Evolutionary conservation across 345 rosid species (phyloP).

Genomic region (Orychophragmus violaceus): DNA sequence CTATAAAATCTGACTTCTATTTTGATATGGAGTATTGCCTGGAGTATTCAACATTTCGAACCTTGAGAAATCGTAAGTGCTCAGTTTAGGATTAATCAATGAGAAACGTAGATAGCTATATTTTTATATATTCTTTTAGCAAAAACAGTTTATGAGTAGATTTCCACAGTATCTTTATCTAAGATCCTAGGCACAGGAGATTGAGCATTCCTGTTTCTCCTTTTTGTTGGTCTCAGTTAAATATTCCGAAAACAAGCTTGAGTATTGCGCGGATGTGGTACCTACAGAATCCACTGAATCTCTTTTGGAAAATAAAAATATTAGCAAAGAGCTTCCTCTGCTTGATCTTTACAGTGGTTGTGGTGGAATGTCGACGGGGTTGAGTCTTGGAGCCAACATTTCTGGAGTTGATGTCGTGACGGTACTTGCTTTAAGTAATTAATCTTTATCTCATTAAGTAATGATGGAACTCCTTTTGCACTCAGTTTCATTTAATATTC

Average conservation of each 20-base stretch:
- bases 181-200: conserved; percentile 10
- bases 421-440: conserved; percentile 46
- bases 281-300: conserved; percentile 21
- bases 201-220: conserved; percentile 3
- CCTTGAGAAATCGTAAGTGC: conserved; percentile 48
- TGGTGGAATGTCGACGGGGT: conserved; percentile 98
- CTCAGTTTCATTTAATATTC: conserved; percentile 7
- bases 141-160: too few relatives aligned
- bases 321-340: conserved; percentile 42
- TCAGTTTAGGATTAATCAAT: conserved; percentile 13
- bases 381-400: conserved; percentile 80
- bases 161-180: conserved; percentile 8
- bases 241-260: conserved; percentile 25
- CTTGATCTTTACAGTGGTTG: conserved; percentile 93
- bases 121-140: too few relatives aligned
- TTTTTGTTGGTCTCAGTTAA: conserved; percentile 34
- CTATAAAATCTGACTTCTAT: conserved; percentile 51
- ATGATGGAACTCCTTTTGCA: conserved; percentile 7
- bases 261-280: conserved; percentile 19
- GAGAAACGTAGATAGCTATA: too few relatives aligned
- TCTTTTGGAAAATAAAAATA: conserved; percentile 19
- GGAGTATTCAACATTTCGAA: conserved; percentile 83
- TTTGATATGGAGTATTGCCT: conserved; percentile 90
- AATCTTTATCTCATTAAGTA: conserved; percentile 8
- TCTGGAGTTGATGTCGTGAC: conserved; percentile 60